A percentile compares a stretch with the other conserved stretches of the same genome.
Evolutionary conservation across 2,329 filamentous ascomycete species (phyloP).

Genomic region (Ascosphaera aggregata): DNA sequence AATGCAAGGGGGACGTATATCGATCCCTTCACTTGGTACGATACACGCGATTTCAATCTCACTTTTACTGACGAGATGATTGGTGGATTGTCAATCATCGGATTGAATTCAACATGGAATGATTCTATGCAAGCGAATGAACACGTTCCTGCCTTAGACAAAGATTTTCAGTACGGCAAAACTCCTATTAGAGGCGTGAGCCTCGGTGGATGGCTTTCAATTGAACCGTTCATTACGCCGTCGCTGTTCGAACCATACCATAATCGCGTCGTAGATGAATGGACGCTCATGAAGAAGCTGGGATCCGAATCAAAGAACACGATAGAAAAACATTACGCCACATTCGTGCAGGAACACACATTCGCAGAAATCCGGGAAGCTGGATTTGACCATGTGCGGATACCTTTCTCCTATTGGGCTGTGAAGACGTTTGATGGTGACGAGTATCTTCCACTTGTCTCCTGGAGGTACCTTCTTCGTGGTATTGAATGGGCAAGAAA

Average conservation of each 20-base stretch:
- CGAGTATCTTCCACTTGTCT: constrained; percentile 65
- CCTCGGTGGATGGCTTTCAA: constrained; percentile 74
- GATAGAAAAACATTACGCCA: constrained; percentile 79
- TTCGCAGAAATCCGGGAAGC: constrained; percentile 69
- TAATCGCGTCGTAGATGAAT: constrained; percentile 66
- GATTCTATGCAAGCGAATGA: constrained; percentile 57
- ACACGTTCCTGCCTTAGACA: constrained; percentile 53
- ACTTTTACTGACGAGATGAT: constrained; percentile 75
- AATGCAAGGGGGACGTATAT: constrained; percentile 49
- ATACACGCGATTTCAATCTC: constrained; percentile 76
- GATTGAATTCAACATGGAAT: constrained; percentile 64
- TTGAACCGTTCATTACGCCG: constrained; percentile 91
- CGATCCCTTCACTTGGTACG: constrained; percentile 80
- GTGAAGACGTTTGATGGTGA: constrained; percentile 65
- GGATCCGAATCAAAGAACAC: constrained; percentile 41
- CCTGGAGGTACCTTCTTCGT: constrained; percentile 82
- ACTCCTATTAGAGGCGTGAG: constrained; percentile 77
- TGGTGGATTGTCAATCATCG: constrained; percentile 77
- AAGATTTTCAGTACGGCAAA: constrained; percentile 55
- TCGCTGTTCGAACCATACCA: constrained; percentile 57
- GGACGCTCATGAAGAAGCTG: constrained; percentile 48
- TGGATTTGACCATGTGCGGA: constrained; percentile 89
- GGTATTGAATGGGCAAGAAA: constrained; percentile 87
- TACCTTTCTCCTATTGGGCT: constrained; percentile 90
- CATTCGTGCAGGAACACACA: constrained; percentile 63